Evolutionary conservation across 139 green algal species (phyloP).

Genomic region (Desmodesmus armatus): DNA sequence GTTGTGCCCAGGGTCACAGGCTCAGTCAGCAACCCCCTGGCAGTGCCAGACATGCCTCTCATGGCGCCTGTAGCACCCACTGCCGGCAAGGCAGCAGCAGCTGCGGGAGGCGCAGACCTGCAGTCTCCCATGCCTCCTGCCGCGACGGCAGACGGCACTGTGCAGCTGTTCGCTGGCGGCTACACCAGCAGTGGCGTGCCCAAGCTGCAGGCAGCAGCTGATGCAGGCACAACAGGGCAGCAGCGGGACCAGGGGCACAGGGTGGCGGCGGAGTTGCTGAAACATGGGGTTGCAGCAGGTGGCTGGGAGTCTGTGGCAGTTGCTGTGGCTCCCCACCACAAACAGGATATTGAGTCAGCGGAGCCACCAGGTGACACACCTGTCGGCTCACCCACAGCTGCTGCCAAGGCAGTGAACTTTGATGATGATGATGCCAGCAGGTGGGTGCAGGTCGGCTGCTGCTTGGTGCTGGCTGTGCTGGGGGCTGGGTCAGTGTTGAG

Average conservation of each 20-base stretch:
- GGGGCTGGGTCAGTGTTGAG: too few relatives aligned
- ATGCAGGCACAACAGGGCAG: neutral
- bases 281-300: neutral
- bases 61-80: neutral
- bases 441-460: too few relatives aligned
- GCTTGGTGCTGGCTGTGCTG: too few relatives aligned
- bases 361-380: too few relatives aligned
- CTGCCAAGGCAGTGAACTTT: neutral
- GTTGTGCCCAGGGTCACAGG: too few relatives aligned
- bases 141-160: conserved; percentile 4
- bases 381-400: neutral
- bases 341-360: too few relatives aligned
- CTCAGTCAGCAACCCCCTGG: conserved; percentile 1
- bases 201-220: neutral
- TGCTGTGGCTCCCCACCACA: too few relatives aligned
- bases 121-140: neutral
- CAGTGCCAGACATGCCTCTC: neutral
- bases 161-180: neutral
- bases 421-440: conserved; percentile 2
- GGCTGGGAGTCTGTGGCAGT: too few relatives aligned
- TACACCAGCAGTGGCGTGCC: neutral
- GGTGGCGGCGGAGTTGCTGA: neutral
- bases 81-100: neutral
- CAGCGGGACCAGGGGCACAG: conserved; percentile 10
- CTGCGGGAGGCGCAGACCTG: neutral